Percentiles rank a stretch among this genome's conserved stretches.
Evolutionary conservation across 2,329 filamentous ascomycete species (phyloP).

Genomic region (Dothiorella sarmentorum): DNA sequence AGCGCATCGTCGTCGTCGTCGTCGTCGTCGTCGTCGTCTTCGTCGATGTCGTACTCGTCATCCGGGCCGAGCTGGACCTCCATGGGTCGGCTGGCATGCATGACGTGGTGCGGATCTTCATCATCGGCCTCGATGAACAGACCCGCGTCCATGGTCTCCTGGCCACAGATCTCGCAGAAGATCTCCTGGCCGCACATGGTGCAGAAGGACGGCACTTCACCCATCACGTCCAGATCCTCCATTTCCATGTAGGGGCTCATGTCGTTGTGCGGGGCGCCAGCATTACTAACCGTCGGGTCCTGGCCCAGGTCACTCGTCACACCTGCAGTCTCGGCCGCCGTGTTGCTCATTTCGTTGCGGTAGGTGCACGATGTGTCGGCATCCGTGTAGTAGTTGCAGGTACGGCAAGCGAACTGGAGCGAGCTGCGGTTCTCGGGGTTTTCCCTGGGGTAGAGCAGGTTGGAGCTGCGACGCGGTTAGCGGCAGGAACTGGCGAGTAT

Average conservation of each 20-base stretch:
- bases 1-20: slow-evolving; percentile 19
- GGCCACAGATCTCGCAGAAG: slow-evolving; percentile 51
- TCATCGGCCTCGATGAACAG: slow-evolving; percentile 45
- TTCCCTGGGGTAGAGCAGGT: slow-evolving; percentile 97
- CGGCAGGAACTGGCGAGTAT: background rate
- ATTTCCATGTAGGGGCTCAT: slow-evolving; percentile 19
- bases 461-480: slow-evolving; percentile 59
- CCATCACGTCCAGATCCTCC: slow-evolving; percentile 22
- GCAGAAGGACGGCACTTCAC: slow-evolving; percentile 48
- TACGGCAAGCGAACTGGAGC: slow-evolving; percentile 93
- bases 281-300: slow-evolving; percentile 91
- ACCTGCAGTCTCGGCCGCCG: slow-evolving; percentile 90
- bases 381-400: slow-evolving; percentile 85
- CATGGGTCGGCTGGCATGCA: slow-evolving; percentile 14
- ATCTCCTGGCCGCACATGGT: slow-evolving; percentile 58
- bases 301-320: slow-evolving; percentile 96
- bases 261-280: slow-evolving; percentile 16
- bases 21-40: slow-evolving; percentile 15
- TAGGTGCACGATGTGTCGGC: slow-evolving; percentile 89
- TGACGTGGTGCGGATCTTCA: slow-evolving; percentile 22
- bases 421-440: slow-evolving; percentile 71
- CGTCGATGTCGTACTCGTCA: slow-evolving; percentile 16
- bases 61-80: slow-evolving; percentile 2
- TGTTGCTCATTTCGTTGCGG: slow-evolving; percentile 88
- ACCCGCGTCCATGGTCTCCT: slow-evolving; percentile 43